Percentiles rank a stretch among this genome's conserved stretches.
These are phyloP conservation scores for Fraxinus pennsylvanica DNA, from an alignment of 257 asterid genomes.

Conservation along the genomic window DNA sequence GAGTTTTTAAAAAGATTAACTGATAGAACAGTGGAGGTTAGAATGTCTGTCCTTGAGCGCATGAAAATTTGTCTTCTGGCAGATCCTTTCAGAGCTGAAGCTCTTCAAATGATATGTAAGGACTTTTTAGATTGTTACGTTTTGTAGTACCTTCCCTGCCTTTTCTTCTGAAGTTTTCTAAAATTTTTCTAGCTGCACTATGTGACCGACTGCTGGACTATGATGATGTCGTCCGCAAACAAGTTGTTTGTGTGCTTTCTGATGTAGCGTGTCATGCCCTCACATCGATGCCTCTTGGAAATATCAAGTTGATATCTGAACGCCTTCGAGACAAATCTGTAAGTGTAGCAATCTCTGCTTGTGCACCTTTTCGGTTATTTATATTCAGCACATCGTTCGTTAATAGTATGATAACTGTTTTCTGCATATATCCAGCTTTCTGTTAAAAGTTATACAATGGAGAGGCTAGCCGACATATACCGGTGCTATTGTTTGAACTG, in stretches of 20 bases:
- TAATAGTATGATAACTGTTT: constrained; percentile 28
- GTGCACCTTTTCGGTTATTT: constrained; percentile 16
- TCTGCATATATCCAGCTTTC: constrained; percentile 59
- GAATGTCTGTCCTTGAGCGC: constrained; percentile 83
- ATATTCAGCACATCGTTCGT: constrained; percentile 21
- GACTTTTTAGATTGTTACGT: constrained; percentile 14
- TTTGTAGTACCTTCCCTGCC: background rate
- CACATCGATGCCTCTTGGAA: constrained; percentile 67
- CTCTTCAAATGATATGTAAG: constrained; percentile 86
- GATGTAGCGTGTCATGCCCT: constrained; percentile 74
- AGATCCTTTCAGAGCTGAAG: constrained; percentile 71
- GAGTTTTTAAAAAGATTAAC: constrained; percentile 90
- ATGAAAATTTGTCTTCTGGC: constrained; percentile 72
- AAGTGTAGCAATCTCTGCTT: constrained; percentile 33
- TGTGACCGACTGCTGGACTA: constrained; percentile 81
- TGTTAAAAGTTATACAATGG: constrained; percentile 86
- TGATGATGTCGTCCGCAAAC: constrained; percentile 91
- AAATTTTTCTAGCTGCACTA: constrained; percentile 69
- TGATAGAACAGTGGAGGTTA: constrained; percentile 80
- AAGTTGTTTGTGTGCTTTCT: constrained; percentile 82
- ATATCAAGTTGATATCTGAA: constrained; percentile 80
- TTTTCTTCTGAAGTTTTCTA: constrained; percentile 23
- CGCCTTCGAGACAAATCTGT: constrained; percentile 98
- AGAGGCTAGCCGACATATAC: constrained; percentile 86
- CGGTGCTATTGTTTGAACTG: constrained; percentile 61